Conservation (phyloP, 2,329 filamentous ascomycete species). For the Calonectria multiphialidica region DNA sequence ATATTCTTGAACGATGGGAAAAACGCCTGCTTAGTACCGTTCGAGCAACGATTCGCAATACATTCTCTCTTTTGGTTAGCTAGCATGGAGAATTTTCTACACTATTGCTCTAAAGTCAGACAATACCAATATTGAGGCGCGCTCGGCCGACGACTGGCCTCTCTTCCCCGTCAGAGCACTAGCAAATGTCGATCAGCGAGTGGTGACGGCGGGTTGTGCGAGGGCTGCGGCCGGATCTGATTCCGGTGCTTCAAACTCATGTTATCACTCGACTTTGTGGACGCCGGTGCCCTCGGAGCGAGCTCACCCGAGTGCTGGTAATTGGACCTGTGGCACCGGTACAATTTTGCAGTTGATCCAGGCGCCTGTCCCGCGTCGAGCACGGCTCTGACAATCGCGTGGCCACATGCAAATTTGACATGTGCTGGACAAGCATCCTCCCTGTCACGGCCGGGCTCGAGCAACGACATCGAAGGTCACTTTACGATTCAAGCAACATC, state of each 20-base stretch:
- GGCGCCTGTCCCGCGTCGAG: background rate
- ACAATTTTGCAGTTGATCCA: conserved; percentile 1
- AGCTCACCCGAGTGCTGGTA: conserved; percentile 7
- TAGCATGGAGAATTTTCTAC: background rate
- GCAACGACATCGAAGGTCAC: background rate
- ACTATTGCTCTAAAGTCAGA: background rate
- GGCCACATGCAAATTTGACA: conserved; percentile 15
- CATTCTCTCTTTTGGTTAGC: background rate
- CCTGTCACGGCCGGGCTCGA: conserved; percentile 8
- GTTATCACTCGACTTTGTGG: background rate
- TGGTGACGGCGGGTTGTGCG: background rate
- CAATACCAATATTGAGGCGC: background rate
- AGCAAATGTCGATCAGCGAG: background rate
- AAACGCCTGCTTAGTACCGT: background rate
- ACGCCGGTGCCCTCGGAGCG: background rate
- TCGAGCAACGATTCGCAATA: background rate
- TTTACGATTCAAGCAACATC: conserved; percentile 20
- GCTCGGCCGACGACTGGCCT: background rate
- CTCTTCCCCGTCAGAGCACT: no score
- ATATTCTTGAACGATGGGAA: background rate
- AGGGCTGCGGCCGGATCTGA: background rate
- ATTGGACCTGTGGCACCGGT: background rate
- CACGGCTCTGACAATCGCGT: background rate
- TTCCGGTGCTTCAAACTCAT: background rate
- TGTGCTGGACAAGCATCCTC: conserved; percentile 22